Conservation (phyloP, 2,329 filamentous ascomycete species). For the Fusarium albosuccineum region DNA sequence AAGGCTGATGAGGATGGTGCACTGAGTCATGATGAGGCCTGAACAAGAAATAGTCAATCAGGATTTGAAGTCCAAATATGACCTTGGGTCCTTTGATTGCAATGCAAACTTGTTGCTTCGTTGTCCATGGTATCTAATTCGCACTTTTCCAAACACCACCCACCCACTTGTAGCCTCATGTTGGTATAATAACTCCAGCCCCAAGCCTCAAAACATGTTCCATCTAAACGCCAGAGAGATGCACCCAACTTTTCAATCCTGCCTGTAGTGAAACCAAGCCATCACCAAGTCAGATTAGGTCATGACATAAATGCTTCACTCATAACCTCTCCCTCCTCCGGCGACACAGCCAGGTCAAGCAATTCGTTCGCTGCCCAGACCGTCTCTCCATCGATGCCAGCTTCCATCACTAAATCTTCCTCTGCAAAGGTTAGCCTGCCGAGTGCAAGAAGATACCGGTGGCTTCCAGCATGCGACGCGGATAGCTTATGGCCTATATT, state of each 20-base stretch:
- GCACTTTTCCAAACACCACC: slow-evolving; percentile 23
- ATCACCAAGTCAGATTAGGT: slow-evolving; percentile 5
- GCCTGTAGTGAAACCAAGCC: background rate
- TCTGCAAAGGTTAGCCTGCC: slow-evolving; percentile 87
- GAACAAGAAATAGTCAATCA: background rate
- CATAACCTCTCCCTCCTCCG: slow-evolving; percentile 71
- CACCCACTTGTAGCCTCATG: slow-evolving; percentile 1
- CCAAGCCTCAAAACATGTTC: background rate
- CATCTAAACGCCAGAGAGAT: slow-evolving; percentile 33
- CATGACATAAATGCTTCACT: slow-evolving; percentile 57
- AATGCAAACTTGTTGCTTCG: background rate
- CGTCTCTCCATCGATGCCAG: slow-evolving; percentile 81
- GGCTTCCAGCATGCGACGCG: slow-evolving; percentile 77
- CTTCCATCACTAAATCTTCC: slow-evolving; percentile 82
- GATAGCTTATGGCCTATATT: slow-evolving; percentile 80
- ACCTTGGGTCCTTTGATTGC: background rate
- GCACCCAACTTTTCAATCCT: background rate
- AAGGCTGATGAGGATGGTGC: background rate
- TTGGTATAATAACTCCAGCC: slow-evolving; percentile 3
- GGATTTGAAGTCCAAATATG: background rate
- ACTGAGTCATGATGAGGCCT: background rate
- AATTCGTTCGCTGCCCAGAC: slow-evolving; percentile 85
- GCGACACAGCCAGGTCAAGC: slow-evolving; percentile 83
- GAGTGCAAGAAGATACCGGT: slow-evolving; percentile 85
- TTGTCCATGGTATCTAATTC: slow-evolving; percentile 26